Base-by-base conservation (phyloP, 1,284 basidiomycete species). In the Crepidotus sp. region DNA sequence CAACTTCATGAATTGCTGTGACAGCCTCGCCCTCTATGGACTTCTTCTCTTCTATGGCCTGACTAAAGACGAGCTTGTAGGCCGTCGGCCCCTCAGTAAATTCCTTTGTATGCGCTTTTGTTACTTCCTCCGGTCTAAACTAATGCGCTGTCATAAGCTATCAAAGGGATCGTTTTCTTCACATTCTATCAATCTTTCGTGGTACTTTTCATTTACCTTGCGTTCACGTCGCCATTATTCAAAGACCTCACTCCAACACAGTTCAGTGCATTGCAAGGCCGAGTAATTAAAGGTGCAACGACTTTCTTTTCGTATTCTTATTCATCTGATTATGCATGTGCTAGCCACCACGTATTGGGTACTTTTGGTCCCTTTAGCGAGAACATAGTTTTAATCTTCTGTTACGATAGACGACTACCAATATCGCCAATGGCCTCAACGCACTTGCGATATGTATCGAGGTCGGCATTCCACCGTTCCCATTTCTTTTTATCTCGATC, bases 381-480 rank as follows among this genome's bases (percentile, higher is more conserved):
- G 8, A 18, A 13, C 25, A 3, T 8, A 27, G 8, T 5, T 27
- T 10, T 13, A 18, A 19, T 27, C 10, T 13, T 30, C 21, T 21
- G 18, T 31, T 26, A 50, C n/a, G n/a, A n/a, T n/a, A n/a, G 50
- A 85, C 84, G 4, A 63, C 65, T 40, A 79, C 79, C 4, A 88
- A 88, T 55, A 75, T 94, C 40, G 73, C 87, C 1, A 75, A 94
- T 51, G 91, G 91, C 0, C 61, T 94, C 24, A 85, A 80, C 51
- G 88, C 91, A 0, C 70, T 95, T 9, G 70, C 83, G n/a, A 88
- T 79, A 11, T 87, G 84, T 51, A 77, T 93, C 36, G 91, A 94
- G 72, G 85, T 84, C 44, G 24, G 56, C 33, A 15, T 43, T 15
- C 45, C 8, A 7, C 9, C 25, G 26, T 15, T 31, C 22, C 10